Conservation (phyloP, 169 alveolate species). For the Cryptosporidium felis region DNA sequence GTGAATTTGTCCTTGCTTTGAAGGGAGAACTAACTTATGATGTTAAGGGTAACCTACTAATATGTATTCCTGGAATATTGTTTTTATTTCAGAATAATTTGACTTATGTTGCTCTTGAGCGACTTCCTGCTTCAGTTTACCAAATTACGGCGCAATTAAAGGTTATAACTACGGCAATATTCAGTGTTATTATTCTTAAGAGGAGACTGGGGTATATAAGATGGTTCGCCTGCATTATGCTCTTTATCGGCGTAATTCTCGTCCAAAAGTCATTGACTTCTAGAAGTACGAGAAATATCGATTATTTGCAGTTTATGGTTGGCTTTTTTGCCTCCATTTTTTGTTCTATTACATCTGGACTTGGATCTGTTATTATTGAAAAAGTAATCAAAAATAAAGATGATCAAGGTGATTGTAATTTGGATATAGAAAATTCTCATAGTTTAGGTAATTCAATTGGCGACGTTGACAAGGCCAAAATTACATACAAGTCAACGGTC, state of each 20-base stretch:
- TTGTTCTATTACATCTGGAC: constrained; percentile 66
- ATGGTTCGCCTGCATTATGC: constrained; percentile 58
- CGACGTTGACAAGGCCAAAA: neutral
- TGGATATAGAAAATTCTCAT: neutral
- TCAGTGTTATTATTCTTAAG: constrained; percentile 24
- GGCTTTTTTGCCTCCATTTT: constrained; percentile 42
- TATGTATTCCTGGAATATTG: constrained; percentile 45
- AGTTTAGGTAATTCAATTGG: neutral
- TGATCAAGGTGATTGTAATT: neutral
- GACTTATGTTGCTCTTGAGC: constrained; percentile 46
- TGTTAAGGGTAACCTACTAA: constrained; percentile 14
- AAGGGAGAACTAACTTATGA: constrained; percentile 32
- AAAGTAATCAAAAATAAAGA: constrained; percentile 38
- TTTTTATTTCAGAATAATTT: constrained; percentile 49
- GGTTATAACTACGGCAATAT: constrained; percentile 46
- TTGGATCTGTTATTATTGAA: constrained; percentile 57
- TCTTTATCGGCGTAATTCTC: constrained; percentile 35
- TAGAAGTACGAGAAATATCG: neutral
- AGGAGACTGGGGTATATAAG: constrained; percentile 21
- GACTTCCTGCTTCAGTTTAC: constrained; percentile 61
- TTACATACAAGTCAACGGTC: constrained; percentile 24
- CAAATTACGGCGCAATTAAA: constrained; percentile 49
- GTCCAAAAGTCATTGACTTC: constrained; percentile 25
- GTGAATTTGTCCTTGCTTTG: constrained; percentile 13
- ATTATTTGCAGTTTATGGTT: neutral